phyloP scores from a whole-genome alignment of 2,329 filamentous ascomycete genomes.

The Myriosclerotinia curreyana region DNA sequence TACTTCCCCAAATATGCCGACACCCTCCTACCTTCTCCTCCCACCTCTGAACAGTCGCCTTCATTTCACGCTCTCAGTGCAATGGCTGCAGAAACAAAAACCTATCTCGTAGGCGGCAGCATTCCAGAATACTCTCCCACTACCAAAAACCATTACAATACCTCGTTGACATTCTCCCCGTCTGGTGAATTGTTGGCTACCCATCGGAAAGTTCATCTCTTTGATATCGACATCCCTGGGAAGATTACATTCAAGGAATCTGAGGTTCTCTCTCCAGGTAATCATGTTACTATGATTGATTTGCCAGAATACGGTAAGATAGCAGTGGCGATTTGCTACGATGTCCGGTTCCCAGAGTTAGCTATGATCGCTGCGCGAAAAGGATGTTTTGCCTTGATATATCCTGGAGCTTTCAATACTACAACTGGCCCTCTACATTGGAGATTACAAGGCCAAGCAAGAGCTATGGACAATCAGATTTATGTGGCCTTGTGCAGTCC shows the following conservation, averaged over 20 bases:
- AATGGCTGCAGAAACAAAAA: conserved; percentile 73
- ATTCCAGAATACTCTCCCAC: conserved; percentile 76
- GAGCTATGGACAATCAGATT: conserved; percentile 90
- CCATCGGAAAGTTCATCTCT: conserved; percentile 92
- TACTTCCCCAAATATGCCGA: conserved; percentile 94
- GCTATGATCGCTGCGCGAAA: conserved; percentile 83
- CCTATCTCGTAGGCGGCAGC: conserved; percentile 85
- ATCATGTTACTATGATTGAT: conserved; percentile 81
- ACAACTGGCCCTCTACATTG: conserved; percentile 93
- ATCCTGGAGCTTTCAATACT: conserved; percentile 95
- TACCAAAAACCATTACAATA: conserved; percentile 80
- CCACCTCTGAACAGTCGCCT: conserved; percentile 66
- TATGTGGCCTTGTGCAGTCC: conserved; percentile 93
- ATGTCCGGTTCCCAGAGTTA: conserved; percentile 92
- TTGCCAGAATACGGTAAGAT: conserved; percentile 86
- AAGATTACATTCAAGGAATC: conserved; percentile 90
- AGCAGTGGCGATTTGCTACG: conserved; percentile 92
- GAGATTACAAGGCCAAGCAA: conserved; percentile 74
- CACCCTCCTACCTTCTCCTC: conserved; percentile 74
- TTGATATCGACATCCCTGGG: conserved; percentile 96
- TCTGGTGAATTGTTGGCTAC: conserved; percentile 75
- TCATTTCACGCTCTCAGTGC: conserved; percentile 80
- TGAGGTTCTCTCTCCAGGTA: conserved; percentile 81
- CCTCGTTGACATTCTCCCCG: conserved; percentile 77
- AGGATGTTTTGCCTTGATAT: conserved; percentile 83